Conservation (phyloP, 2,329 filamentous ascomycete species). For the Nemania diffusa region DNA sequence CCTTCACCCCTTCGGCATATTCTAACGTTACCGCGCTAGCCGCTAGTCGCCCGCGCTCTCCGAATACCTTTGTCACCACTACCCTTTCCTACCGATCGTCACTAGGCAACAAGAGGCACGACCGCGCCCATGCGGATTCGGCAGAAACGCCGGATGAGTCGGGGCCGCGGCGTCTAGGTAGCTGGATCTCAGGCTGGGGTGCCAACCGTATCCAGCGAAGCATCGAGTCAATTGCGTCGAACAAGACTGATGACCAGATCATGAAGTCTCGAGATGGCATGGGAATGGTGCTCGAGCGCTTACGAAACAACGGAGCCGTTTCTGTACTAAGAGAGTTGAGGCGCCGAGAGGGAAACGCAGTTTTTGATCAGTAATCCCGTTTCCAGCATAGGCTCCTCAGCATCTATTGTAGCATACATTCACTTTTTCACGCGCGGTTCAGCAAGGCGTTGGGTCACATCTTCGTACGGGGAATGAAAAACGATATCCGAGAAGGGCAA, state of each 20-base stretch:
- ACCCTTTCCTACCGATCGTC: conserved; percentile 78
- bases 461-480: conserved; percentile 30
- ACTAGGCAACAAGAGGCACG: conserved; percentile 74
- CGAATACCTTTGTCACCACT: conserved; percentile 74
- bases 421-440: conserved; percentile 29
- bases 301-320: conserved; percentile 68
- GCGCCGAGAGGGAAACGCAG: conserved; percentile 55
- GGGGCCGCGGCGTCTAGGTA: conserved; percentile 47
- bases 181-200: conserved; percentile 67
- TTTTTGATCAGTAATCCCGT: conserved; percentile 44
- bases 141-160: conserved; percentile 56
- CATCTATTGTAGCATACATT: conserved; percentile 34
- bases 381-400: conserved; percentile 31
- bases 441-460: conserved; percentile 40
- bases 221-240: conserved; percentile 81
- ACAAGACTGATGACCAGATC: conserved; percentile 80
- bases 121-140: conserved; percentile 55
- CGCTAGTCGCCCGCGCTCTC: conserved; percentile 42
- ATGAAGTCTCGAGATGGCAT: conserved; percentile 86
- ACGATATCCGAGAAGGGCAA: conserved; percentile 28
- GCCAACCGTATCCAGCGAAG: conserved; percentile 78
- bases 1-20: conserved; percentile 38
- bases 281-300: conserved; percentile 80
- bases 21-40: conserved; percentile 44
- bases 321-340: conserved; percentile 65